Evolutionary conservation across 331 rosid genomes (phyloP).

Genomic region (Malus hybrid): DNA sequence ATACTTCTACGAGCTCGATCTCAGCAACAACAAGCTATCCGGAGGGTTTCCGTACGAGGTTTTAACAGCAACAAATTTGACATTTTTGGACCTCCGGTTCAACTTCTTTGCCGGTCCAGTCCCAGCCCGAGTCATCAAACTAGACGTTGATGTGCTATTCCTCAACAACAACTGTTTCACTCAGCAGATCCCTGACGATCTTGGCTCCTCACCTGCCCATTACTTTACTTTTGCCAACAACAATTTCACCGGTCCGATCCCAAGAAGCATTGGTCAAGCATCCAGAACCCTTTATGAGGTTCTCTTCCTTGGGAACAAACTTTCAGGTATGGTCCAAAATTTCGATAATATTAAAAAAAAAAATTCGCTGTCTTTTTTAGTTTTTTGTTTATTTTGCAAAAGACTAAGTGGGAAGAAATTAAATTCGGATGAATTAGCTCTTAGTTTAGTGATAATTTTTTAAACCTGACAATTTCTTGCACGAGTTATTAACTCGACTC

Average conservation of each 20-base stretch:
- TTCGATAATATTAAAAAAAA: background rate
- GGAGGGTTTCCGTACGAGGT: conserved; percentile 41
- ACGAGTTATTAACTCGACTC: no score
- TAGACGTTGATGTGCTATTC: conserved; percentile 47
- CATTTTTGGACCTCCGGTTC: conserved; percentile 70
- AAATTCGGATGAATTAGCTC: no score
- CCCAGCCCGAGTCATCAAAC: conserved; percentile 24
- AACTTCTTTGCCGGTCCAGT: conserved; percentile 13
- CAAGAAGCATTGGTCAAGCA: conserved; percentile 48
- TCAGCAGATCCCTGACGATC: conserved; percentile 24
- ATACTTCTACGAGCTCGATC: conserved; percentile 63
- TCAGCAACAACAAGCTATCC: conserved; percentile 46
- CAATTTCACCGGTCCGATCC: conserved; percentile 45
- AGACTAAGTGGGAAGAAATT: no score
- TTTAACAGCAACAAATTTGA: conserved; percentile 3
- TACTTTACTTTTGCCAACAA: conserved; percentile 68
- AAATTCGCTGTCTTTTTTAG: no score
- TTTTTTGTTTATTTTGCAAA: no score
- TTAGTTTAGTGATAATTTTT: no score
- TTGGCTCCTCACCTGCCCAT: conserved; percentile 52
- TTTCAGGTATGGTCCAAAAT: conserved; percentile 29
- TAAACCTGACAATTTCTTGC: no score
- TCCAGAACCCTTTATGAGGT: conserved; percentile 44
- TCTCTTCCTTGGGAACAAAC: conserved; percentile 47
- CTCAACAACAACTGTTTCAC: conserved; percentile 44